phyloP scores from a whole-genome alignment of 257 asterid genomes.

The Solanum chiquidenum region DNA sequence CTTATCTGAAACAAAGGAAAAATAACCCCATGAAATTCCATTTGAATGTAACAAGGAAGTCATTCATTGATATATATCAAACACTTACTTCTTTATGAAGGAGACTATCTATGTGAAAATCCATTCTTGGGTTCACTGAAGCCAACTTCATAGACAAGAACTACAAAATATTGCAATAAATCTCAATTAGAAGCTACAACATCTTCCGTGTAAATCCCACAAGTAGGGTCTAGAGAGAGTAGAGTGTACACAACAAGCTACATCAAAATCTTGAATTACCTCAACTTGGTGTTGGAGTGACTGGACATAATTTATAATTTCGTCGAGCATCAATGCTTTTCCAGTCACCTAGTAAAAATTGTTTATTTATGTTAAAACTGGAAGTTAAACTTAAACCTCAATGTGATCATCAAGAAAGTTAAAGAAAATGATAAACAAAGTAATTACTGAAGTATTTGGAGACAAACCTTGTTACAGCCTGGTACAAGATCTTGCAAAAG shows the following conservation, averaged over 20 bases:
- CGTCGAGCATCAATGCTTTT: constrained; percentile 91
- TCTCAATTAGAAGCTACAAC: not conserved
- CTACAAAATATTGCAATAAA: constrained; percentile 14
- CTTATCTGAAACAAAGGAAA: constrained; percentile 23
- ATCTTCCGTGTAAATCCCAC: not conserved
- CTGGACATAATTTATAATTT: constrained; percentile 89
- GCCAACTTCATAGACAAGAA: constrained; percentile 88
- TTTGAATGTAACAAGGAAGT: not conserved
- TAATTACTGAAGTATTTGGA: not conserved
- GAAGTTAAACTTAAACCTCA: not conserved
- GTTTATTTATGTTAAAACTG: not conserved
- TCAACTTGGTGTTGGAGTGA: constrained; percentile 93
- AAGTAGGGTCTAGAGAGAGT: not conserved
- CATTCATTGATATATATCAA: not conserved
- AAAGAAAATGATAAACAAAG: not conserved
- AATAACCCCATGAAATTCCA: not conserved
- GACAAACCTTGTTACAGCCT: constrained; percentile 81
- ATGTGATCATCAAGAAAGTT: not conserved
- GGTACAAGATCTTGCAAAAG: constrained; percentile 98
- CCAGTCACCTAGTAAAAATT: constrained; percentile 67
- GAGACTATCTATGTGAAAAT: constrained; percentile 42
- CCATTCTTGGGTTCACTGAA: constrained; percentile 71
- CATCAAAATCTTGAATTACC: constrained; percentile 26
- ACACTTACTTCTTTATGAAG: constrained; percentile 50
- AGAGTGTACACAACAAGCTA: not conserved